Evolutionary conservation across 1,284 basidiomycete species (phyloP).

Genomic region (Melampsora occidentalis): DNA sequence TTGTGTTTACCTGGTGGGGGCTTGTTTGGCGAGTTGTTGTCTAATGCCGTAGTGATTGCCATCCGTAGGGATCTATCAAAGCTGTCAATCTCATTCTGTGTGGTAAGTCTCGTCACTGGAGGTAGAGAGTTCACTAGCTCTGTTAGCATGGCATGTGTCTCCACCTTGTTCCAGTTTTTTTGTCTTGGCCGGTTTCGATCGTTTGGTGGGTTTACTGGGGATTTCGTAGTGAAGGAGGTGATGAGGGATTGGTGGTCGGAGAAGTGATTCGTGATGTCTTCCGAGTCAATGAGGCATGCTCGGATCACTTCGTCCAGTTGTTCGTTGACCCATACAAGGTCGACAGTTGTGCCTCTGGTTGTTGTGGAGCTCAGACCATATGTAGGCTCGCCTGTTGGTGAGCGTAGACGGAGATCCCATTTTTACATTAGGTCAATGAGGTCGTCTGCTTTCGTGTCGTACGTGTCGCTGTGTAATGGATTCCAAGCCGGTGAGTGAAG

Average conservation of each 20-base stretch:
- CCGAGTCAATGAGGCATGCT: background rate
- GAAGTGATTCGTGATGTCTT: slow-evolving; percentile 13
- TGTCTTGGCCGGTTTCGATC: background rate
- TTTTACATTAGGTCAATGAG: background rate
- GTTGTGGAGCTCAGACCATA: background rate
- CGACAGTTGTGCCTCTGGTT: background rate
- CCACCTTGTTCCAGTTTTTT: background rate
- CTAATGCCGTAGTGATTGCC: background rate
- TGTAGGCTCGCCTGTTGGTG: background rate
- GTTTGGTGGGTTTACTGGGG: too few relatives aligned
- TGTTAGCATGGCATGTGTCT: background rate
- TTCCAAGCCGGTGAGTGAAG: background rate
- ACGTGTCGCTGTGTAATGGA: background rate
- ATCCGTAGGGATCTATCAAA: background rate
- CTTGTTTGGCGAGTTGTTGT: background rate
- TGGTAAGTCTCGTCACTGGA: background rate
- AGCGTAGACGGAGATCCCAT: background rate
- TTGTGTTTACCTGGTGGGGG: background rate
- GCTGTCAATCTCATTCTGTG: background rate
- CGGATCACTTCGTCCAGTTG: background rate
- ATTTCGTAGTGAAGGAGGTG: background rate
- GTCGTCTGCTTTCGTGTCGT: background rate
- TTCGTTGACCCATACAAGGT: slow-evolving; percentile 10
- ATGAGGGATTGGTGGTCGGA: slow-evolving; percentile 31
- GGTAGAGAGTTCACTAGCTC: background rate